Percentiles rank a stretch among this genome's conserved stretches.
Conservation (phyloP, 2,329 filamentous ascomycete genomes). For the Fusarium citri region DNA sequence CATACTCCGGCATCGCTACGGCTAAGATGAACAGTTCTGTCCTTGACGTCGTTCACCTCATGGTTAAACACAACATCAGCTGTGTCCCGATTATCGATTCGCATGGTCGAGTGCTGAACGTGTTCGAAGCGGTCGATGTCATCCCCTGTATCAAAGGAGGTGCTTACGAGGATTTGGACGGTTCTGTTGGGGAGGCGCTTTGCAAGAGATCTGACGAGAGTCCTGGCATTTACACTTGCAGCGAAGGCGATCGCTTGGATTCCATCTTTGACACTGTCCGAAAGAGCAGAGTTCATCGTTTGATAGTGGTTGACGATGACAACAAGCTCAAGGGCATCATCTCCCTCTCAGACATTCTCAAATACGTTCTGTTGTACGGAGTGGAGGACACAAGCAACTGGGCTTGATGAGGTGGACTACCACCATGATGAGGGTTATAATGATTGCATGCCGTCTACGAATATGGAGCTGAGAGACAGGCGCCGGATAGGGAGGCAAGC, state of each 20-base stretch:
- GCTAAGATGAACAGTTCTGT: slow-evolving; percentile 91
- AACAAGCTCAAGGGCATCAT: slow-evolving; percentile 88
- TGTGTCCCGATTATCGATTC: slow-evolving; percentile 92
- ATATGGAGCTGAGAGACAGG: slow-evolving; percentile 19
- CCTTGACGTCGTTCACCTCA: slow-evolving; percentile 91
- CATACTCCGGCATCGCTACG: slow-evolving; percentile 83
- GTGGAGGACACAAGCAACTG: slow-evolving; percentile 64
- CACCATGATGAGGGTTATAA: slow-evolving; percentile 37
- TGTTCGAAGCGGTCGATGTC: slow-evolving; percentile 97
- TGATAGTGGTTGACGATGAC: slow-evolving; percentile 93
- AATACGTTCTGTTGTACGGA: slow-evolving; percentile 88
- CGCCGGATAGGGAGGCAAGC: slow-evolving; percentile 31
- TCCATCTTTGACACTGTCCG: slow-evolving; percentile 97
- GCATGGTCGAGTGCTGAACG: slow-evolving; percentile 83
- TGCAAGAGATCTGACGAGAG: slow-evolving; percentile 91
- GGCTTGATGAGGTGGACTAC: slow-evolving; percentile 21
- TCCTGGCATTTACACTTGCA: slow-evolving; percentile 96
- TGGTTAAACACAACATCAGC: slow-evolving; percentile 93
- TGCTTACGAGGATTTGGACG: slow-evolving; percentile 88
- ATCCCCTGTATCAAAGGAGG: slow-evolving; percentile 96
- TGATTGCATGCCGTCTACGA: slow-evolving; percentile 42
- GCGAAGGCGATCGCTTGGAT: slow-evolving; percentile 88
- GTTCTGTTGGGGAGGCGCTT: slow-evolving; percentile 88
- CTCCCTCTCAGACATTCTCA: slow-evolving; percentile 94
- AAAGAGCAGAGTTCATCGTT: slow-evolving; percentile 90